Evolutionary conservation across 176 grass and related monocot species (phyloP), one percentile per base, ranked within the genome.

Genomic region (Oryza meridionalis): DNA sequence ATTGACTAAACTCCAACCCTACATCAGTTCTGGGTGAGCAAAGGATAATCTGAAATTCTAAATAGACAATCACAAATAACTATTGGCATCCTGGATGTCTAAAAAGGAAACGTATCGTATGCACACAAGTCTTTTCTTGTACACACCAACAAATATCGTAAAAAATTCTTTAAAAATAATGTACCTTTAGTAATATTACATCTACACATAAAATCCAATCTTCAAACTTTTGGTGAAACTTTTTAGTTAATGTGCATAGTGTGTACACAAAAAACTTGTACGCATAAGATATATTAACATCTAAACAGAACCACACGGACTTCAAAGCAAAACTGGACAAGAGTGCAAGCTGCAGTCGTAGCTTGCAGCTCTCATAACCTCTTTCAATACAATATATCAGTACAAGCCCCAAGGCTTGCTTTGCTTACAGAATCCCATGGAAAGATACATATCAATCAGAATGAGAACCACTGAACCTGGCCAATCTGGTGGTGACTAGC

Each of bases 381-480:
- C 19, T 42, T 61, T 22, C 31, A 50, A 50, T 25, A 75, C 5
- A 21, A 66, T 13, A 66, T 13, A 17, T 72, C 37, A 51, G 68
- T 44, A 35, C 77, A 29, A 11, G 21, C 59, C 61, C 74, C 64
- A 71, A 50, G 32, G 72, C 59, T 76, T 45, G 51, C 17, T 37
- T 61, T 53, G 75, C 80, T 84, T 80, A 83, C 69, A 84, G 47
- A 71, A 75, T 75, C 70, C 80, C 81, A 27, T 21, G 49, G 71
- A 70, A 81, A 76, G 64, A 75, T 72, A 72, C 50, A 84, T 11
- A 79, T 35, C 27, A 62, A 47, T 63, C n/a, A 22, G 49, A 69
- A 79, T 7, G 68, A 83, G 71, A 29, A 79, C 35, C 35, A 37
- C 35, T 37, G 35, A 37, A 37, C 22, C 27, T 64, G 61, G 69